These are phyloP conservation scores for Pachyrhizus erosus DNA, from an alignment of 306 rosid genomes.

Conservation along the genomic window DNA sequence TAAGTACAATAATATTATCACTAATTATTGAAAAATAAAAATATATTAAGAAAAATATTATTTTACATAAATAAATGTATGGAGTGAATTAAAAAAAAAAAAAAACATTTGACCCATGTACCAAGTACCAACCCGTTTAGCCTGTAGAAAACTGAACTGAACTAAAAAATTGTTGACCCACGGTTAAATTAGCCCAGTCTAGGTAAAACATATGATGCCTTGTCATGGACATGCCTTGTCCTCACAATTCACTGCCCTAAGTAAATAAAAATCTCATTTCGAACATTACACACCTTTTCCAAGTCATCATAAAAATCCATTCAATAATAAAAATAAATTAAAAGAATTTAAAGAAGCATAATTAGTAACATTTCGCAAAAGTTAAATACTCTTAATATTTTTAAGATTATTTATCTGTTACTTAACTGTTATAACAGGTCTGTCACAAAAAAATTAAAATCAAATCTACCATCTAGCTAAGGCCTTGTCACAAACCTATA, in stretches of 20 bases:
- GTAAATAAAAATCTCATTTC: neutral
- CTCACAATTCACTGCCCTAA: neutral
- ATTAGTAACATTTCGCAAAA: neutral
- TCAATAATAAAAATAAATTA: neutral
- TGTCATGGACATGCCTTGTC: neutral
- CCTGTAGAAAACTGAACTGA: too few relatives aligned
- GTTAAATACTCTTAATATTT: neutral
- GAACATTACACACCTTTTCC: neutral
- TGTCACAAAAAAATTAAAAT: neutral
- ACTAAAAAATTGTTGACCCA: neutral
- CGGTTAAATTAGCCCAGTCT: neutral
- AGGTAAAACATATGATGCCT: neutral
- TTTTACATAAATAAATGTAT: too few relatives aligned
- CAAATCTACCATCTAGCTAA: neutral
- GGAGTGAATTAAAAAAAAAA: too few relatives aligned
- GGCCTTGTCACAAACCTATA: neutral
- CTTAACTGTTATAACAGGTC: neutral
- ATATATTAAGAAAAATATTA: too few relatives aligned
- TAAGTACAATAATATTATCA: too few relatives aligned
- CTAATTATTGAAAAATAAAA: too few relatives aligned
- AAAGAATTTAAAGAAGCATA: neutral
- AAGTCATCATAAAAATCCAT: neutral
- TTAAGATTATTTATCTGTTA: neutral
- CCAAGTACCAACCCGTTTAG: too few relatives aligned
- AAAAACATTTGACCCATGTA: too few relatives aligned